Evolutionary conservation across 257 asterid species (phyloP).

Genomic region (Capsicum rhomboideum): DNA sequence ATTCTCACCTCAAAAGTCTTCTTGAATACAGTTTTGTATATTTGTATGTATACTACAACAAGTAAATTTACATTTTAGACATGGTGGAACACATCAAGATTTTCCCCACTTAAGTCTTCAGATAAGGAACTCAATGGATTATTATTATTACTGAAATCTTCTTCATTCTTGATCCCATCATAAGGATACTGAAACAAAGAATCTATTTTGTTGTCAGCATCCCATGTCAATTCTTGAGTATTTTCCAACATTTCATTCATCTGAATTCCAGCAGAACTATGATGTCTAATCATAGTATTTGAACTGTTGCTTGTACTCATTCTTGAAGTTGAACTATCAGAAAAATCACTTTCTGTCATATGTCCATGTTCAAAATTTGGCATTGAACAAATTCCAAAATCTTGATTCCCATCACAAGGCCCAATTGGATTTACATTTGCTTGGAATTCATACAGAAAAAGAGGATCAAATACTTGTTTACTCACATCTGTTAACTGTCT

Average conservation of each 20-base stretch:
- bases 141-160: constrained; percentile 31
- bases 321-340: constrained; percentile 29
- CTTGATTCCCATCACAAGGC: constrained; percentile 2
- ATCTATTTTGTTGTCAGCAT: constrained; percentile 30
- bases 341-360: constrained; percentile 19
- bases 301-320: constrained; percentile 33
- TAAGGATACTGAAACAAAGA: constrained; percentile 30
- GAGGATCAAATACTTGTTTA: constrained; percentile 51
- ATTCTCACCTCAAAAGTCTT: constrained; percentile 20
- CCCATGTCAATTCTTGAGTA: constrained; percentile 36
- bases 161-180: constrained; percentile 27
- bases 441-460: constrained; percentile 50
- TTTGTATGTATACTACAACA: neutral
- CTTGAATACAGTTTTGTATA: constrained; percentile 2
- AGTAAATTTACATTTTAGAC: constrained; percentile 24
- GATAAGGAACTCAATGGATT: constrained; percentile 10
- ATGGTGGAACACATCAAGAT: constrained; percentile 19
- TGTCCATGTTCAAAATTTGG: constrained; percentile 32
- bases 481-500: constrained; percentile 7
- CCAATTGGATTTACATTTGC: constrained; percentile 26
- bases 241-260: constrained; percentile 17
- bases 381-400: constrained; percentile 33
- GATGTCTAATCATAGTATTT: constrained; percentile 11
- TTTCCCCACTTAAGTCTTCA: constrained; percentile 7
- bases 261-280: neutral